These are phyloP conservation scores for Phymatotrichopsis omnivora DNA, from an alignment of 2,329 filamentous ascomycete species.

Conservation along the genomic window DNA sequence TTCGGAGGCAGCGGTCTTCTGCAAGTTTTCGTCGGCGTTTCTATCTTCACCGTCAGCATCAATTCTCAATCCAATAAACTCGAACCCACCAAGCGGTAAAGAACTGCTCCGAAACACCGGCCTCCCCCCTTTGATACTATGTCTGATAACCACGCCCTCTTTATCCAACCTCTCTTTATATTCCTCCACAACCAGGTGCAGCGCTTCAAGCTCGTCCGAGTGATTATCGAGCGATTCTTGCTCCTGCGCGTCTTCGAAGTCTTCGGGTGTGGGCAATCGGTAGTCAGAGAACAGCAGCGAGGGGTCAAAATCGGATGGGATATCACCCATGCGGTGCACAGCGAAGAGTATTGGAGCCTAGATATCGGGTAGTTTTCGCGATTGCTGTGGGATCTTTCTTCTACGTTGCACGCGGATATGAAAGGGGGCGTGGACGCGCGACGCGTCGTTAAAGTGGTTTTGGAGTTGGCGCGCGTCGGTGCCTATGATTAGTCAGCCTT, in stretches of 20 bases:
- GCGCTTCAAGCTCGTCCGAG: constrained; percentile 42
- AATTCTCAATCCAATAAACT: not conserved
- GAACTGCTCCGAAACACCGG: constrained; percentile 42
- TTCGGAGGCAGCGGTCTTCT: constrained; percentile 2
- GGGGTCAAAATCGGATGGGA: constrained; percentile 26
- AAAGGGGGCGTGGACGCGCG: no score
- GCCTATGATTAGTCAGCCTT: no score
- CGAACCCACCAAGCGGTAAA: constrained; percentile 33
- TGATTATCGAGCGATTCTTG: constrained; percentile 19
- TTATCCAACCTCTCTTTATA: constrained; percentile 37
- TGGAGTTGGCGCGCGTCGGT: no score
- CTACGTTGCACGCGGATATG: no score
- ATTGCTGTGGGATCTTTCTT: no score
- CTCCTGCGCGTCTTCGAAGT: not conserved
- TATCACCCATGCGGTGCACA: constrained; percentile 18
- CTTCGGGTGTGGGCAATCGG: constrained; percentile 9
- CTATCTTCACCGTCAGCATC: not conserved
- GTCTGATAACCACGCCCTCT: constrained; percentile 42
- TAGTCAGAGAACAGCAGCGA: constrained; percentile 21
- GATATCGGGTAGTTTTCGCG: no score
- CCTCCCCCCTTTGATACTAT: constrained; percentile 41
- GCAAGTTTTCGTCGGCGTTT: not conserved
- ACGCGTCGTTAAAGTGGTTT: no score
- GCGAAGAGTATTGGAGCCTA: no score
- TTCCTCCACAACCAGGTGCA: constrained; percentile 38